Conservation (phyloP, 441 rosid genomes). For the Hura crepitans region DNA sequence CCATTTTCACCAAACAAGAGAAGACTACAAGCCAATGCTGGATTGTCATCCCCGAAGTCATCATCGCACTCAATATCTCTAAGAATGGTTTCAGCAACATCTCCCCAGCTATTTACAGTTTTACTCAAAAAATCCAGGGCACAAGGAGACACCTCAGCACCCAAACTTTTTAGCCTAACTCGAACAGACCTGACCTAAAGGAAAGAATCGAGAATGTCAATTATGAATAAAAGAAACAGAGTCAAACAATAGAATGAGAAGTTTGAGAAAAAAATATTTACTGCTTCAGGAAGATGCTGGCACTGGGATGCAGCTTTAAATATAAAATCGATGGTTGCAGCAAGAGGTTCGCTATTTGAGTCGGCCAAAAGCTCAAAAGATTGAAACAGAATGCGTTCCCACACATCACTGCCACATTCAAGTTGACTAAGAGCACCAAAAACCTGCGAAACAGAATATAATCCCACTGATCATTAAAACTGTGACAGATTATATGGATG, state of each 20-base stretch:
- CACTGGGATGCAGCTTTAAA: constrained; percentile 89
- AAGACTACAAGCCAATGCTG: constrained; percentile 45
- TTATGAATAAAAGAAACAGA: constrained; percentile 18
- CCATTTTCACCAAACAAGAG: constrained; percentile 71
- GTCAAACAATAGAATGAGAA: neutral
- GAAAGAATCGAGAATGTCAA: constrained; percentile 23
- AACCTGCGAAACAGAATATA: constrained; percentile 54
- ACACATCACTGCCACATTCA: constrained; percentile 79
- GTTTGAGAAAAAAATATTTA: constrained; percentile 36
- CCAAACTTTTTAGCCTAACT: constrained; percentile 70
- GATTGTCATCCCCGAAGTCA: constrained; percentile 51
- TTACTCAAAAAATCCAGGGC: constrained; percentile 84
- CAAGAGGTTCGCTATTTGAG: constrained; percentile 74
- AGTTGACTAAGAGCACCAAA: constrained; percentile 84
- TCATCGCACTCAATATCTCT: constrained; percentile 77
- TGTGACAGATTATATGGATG: no score
- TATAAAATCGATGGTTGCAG: constrained; percentile 76
- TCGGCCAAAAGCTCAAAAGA: constrained; percentile 69
- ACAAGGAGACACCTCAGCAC: constrained; percentile 70
- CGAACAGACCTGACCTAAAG: constrained; percentile 87
- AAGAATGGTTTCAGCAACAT: constrained; percentile 76
- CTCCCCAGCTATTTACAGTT: constrained; percentile 88
- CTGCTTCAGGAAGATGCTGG: constrained; percentile 92
- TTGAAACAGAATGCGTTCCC: constrained; percentile 74
- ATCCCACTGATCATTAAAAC: no score